phyloP scores from a whole-genome alignment of 306 rosid genomes.

The Coriaria nepalensis region DNA sequence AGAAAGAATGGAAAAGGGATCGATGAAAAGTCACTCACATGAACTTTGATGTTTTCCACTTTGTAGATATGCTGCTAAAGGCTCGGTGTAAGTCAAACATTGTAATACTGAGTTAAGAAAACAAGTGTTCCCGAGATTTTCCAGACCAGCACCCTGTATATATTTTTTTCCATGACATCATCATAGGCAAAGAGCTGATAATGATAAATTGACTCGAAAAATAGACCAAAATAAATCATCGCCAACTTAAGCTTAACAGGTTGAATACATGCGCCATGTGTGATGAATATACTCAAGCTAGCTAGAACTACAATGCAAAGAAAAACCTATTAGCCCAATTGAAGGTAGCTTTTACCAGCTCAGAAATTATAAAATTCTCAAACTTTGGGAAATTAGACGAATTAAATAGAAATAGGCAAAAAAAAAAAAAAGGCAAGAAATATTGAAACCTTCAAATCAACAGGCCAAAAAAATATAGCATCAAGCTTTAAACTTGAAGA shows the following conservation, averaged over 20 bases:
- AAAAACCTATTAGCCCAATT: no score
- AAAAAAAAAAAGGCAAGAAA: no score
- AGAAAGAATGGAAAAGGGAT: not conserved
- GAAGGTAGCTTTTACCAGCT: no score
- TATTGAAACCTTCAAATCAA: not conserved
- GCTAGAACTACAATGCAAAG: no score
- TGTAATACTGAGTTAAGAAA: conserved; percentile 90
- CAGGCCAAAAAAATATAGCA: not conserved
- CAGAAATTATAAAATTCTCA: no score
- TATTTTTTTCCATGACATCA: not conserved
- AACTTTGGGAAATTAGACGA: no score
- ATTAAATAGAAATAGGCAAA: no score
- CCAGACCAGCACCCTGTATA: conserved; percentile 91
- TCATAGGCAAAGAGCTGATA: conserved; percentile 2
- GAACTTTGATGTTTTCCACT: conserved; percentile 91
- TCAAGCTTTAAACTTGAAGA: no score
- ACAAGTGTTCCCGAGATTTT: conserved; percentile 86
- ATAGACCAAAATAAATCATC: no score
- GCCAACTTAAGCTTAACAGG: no score
- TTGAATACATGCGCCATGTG: no score
- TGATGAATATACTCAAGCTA: no score
- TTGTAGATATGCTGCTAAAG: conserved; percentile 89
- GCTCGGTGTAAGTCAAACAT: conserved; percentile 91
- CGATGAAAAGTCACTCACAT: conserved; percentile 33
- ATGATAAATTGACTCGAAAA: not conserved